A percentile compares a stretch with the other conserved stretches of the same genome.
Evolutionary conservation across 352 stramenopile genomes (phyloP).

Genomic region (Elongisporangium undulatum): DNA sequence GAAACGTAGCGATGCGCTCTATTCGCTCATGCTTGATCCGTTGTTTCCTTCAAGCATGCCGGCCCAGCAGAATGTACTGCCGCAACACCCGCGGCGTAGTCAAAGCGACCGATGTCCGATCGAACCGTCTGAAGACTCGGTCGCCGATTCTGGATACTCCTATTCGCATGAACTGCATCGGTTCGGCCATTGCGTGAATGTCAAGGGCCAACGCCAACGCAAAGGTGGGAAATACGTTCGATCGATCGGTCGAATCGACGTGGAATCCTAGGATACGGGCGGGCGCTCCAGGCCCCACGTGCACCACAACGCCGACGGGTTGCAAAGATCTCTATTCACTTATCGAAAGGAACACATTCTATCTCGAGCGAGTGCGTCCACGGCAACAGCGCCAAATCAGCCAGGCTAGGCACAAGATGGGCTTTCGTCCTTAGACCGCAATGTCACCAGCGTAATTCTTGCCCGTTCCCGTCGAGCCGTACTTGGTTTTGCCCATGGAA

Average conservation of each 20-base stretch:
- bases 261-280: neutral
- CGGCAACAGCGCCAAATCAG: no score
- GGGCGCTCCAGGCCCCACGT: no score
- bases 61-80: neutral
- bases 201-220: conserved; percentile 29
- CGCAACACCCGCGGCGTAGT: neutral
- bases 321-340: neutral
- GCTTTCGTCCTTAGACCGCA: neutral
- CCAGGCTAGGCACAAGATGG: no score
- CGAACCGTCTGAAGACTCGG: conserved; percentile 2
- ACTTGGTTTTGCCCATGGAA: conserved; percentile 39
- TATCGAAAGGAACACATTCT: neutral
- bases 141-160: conserved; percentile 10
- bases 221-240: conserved; percentile 41
- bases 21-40: conserved; percentile 59
- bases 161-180: conserved; percentile 42
- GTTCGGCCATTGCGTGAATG: conserved; percentile 42
- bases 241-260: conserved; percentile 32
- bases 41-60: conserved; percentile 36
- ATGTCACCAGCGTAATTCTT: neutral
- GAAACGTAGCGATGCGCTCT: conserved; percentile 17
- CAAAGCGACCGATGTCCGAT: conserved; percentile 5
- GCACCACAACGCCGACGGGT: no score
- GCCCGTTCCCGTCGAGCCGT: conserved; percentile 36
- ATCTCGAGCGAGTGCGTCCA: no score